A percentile compares a stretch with the other conserved stretches of the same genome.
Conservation (phyloP, 495 filamentous ascomycete species). For the Podospora sp. region DNA sequence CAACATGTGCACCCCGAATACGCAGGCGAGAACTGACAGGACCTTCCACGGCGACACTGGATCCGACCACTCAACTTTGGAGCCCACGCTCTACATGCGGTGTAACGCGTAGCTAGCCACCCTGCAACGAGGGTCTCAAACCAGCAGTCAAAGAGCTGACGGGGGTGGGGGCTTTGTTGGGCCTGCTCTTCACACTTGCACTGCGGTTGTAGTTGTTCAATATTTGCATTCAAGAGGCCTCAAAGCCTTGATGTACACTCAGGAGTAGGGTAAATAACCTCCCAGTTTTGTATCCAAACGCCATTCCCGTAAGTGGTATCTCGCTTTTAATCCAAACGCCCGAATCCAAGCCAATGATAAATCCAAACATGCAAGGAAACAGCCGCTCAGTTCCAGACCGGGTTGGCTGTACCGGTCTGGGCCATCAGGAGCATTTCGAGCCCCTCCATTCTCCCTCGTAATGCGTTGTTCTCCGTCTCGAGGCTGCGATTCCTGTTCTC, state of each 20-base stretch:
- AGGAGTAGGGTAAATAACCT: neutral
- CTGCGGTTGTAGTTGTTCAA: neutral
- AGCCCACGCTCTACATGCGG: neutral
- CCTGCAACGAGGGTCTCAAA: neutral
- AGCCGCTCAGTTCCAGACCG: slow-evolving; percentile 15
- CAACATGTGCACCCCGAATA: neutral
- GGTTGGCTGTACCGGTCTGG: neutral
- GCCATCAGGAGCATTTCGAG: slow-evolving; percentile 59
- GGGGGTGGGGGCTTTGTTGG: neutral
- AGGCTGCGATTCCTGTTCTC: slow-evolving; percentile 74
- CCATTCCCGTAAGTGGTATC: neutral
- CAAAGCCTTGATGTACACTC: neutral
- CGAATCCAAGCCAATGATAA: neutral
- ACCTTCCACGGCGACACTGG: neutral
- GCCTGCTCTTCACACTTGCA: neutral
- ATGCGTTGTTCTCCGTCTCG: slow-evolving; percentile 70
- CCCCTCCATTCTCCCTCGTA: slow-evolving; percentile 65
- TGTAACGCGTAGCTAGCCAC: neutral
- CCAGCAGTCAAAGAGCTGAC: neutral
- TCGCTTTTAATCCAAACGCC: neutral
- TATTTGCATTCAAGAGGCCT: neutral
- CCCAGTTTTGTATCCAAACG: neutral
- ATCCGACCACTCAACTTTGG: neutral
- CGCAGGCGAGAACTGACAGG: neutral
- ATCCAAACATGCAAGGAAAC: neutral